Base-by-base conservation (phyloP, 75 land plant genomes). In the Pinus taeda region DNA sequence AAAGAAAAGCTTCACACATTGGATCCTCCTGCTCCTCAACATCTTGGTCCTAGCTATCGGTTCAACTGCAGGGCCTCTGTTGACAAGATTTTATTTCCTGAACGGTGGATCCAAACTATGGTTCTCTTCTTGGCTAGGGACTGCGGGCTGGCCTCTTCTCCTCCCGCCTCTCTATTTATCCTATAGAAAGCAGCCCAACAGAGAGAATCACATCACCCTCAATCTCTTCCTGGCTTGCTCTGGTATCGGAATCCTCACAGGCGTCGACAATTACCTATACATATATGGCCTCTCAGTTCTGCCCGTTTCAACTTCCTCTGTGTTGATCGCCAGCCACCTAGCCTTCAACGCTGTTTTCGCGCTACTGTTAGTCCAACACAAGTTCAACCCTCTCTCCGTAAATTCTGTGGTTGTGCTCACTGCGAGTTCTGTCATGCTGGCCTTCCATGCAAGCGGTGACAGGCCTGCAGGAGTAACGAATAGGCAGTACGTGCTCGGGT, bases 141-240 rank as follows among this genome's bases (percentile, higher is more conserved):
- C 89, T 22, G 81, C 60, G 15, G 91, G 86, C n/a, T 92, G 80
- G 76, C 94, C 94, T 3, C 9, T 89, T 39, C 65, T 87, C 7
- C 61, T 91, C 77, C 3, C 80, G 74, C 89, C 88, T 21, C 76
- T 89, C 61, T 15, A 21, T 18, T 5, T 80, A 62, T 60, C 67
- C 20, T 82, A 72, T 77, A 4, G 64, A 17, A 71, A 24, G 13
- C 82, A 81, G 30, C 77, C 82, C 55, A 6, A 17, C 65, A 60
- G 14, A 20, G n/a, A 37, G 30, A 73, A 79, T 79, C 24, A 62
- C 57, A 77, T 89, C 49, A 81, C 77, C 21, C 70, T 49, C 0
- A 66, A 26, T 3, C 72, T 91, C 24, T 75, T 76, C 70, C 15
- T 79, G 0, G 77, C 79, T 26, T 83, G 73, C 37, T 67, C 73